Conservation (phyloP, 495 filamentous ascomycete genomes). For the Penicillium malachiteum region DNA sequence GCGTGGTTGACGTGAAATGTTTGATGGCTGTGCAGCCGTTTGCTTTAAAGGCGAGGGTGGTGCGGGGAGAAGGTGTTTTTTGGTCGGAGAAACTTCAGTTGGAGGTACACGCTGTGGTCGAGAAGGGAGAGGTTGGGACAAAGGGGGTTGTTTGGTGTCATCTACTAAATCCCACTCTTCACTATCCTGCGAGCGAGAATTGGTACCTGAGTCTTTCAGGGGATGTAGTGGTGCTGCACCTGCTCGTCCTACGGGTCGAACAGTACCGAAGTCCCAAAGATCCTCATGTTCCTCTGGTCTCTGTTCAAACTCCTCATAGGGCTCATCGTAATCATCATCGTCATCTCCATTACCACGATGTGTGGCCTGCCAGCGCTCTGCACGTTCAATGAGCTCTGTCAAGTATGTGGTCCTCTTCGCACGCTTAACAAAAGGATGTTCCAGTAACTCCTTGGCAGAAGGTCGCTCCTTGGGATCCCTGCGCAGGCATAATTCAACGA, state of each 20-base stretch:
- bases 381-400: constrained; percentile 88
- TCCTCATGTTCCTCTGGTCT: constrained; percentile 47
- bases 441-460: constrained; percentile 81
- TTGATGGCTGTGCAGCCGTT: neutral
- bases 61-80: constrained; percentile 15
- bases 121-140: constrained; percentile 4
- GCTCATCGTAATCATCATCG: constrained; percentile 51
- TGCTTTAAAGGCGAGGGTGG: constrained; percentile 2
- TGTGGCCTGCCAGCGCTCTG: constrained; percentile 75
- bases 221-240: constrained; percentile 50
- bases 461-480: constrained; percentile 87
- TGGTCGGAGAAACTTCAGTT: constrained; percentile 10
- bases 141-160: constrained; percentile 31
- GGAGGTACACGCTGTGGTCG: neutral
- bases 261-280: constrained; percentile 95
- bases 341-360: constrained; percentile 50
- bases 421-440: constrained; percentile 82
- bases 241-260: constrained; percentile 65
- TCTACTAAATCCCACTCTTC: constrained; percentile 42
- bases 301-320: constrained; percentile 37
- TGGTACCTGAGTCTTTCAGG: constrained; percentile 73
- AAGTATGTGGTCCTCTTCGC: constrained; percentile 90
- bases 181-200: constrained; percentile 55
- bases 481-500: constrained; percentile 81
- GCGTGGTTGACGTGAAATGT: constrained; percentile 2